Conservation (phyloP, 2,329 filamentous ascomycete species). For the Fusarium setosum region DNA sequence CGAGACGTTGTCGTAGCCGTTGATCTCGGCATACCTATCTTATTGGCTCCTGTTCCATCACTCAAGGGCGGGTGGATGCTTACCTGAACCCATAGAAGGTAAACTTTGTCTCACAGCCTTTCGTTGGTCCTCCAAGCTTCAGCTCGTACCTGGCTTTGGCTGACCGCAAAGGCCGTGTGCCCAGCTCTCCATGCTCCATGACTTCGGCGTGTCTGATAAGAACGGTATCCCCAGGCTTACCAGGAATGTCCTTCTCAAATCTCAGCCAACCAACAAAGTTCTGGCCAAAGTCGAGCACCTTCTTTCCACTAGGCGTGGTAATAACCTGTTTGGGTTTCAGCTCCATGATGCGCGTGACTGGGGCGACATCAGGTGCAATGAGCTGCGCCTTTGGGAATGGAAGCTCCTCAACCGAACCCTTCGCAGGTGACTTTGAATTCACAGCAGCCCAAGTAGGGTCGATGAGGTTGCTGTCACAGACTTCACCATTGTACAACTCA, state of each 20-base stretch:
- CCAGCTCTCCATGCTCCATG: background rate
- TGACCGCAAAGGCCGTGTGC: background rate
- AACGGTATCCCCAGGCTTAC: background rate
- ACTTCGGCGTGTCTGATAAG: background rate
- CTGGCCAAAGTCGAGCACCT: background rate
- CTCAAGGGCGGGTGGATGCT: background rate
- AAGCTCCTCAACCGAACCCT: background rate
- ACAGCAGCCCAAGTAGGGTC: background rate
- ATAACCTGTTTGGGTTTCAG: background rate
- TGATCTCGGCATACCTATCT: constrained; percentile 12
- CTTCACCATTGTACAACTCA: constrained; percentile 14
- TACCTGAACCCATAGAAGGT: background rate
- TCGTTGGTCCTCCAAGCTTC: background rate
- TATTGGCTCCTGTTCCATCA: background rate
- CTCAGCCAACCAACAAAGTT: background rate
- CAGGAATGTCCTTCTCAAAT: background rate
- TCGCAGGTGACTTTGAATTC: background rate
- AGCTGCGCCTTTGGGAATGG: background rate
- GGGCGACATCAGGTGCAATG: background rate
- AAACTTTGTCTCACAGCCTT: background rate
- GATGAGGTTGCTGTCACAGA: constrained; percentile 5
- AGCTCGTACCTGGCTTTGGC: background rate
- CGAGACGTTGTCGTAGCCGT: constrained; percentile 1
- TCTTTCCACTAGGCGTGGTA: background rate
- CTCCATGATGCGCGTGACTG: background rate